Conservation (phyloP, 768 basidiomycete species). For the Psilocybe azurescens region DNA sequence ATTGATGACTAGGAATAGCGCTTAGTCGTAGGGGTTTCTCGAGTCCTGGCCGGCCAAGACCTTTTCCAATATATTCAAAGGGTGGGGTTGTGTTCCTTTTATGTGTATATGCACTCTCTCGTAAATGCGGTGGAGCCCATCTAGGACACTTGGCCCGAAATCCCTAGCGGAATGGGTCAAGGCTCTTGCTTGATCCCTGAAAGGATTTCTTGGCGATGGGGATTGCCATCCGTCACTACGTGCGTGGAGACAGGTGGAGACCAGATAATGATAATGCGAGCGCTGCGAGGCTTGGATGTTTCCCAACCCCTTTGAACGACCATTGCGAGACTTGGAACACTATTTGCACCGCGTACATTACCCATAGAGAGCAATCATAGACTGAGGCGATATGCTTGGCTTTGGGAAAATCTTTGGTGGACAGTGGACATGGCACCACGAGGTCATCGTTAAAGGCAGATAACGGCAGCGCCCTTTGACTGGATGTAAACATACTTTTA, state of each 20-base stretch:
- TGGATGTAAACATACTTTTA: background rate
- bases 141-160: background rate
- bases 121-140: background rate
- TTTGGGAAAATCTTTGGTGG: background rate
- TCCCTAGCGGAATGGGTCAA: background rate
- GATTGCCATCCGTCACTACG: background rate
- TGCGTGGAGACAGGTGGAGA: background rate
- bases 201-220: background rate
- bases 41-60: background rate
- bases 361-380: background rate
- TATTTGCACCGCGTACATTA: background rate
- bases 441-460: background rate
- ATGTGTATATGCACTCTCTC: background rate
- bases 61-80: background rate
- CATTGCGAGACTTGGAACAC: background rate
- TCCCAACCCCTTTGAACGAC: background rate
- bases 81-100: background rate
- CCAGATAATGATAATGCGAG: background rate
- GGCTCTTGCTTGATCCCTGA: background rate
- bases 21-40: background rate
- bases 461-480: background rate
- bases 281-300: background rate
- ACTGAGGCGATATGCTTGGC: background rate
- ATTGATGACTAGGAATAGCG: background rate
- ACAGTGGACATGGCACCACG: background rate